These are phyloP conservation scores for Fusarium humuli DNA, from an alignment of 2,329 filamentous ascomycete genomes.

Conservation along the genomic window DNA sequence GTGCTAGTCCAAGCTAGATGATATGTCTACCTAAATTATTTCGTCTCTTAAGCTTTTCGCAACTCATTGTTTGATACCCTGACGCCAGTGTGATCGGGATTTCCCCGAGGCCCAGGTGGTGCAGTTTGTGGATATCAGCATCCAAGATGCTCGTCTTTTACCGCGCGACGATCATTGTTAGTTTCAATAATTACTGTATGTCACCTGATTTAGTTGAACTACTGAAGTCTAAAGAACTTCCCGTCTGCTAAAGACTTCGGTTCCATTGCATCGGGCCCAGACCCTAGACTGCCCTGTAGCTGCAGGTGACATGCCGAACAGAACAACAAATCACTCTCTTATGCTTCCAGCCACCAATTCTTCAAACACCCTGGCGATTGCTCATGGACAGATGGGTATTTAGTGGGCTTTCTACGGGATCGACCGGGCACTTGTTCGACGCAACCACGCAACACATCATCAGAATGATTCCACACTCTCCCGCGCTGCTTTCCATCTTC, in stretches of 20 bases:
- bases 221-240: background rate
- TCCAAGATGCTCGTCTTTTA: background rate
- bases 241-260: conserved; percentile 2
- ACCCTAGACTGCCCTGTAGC: background rate
- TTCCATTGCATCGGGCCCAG: conserved; percentile 22
- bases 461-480: background rate
- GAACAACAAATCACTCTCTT: background rate
- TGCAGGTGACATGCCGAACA: background rate
- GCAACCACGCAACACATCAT: background rate
- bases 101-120: background rate
- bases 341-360: background rate
- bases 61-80: background rate
- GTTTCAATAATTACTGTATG: background rate
- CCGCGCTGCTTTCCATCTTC: background rate
- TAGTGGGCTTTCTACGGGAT: background rate
- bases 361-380: background rate
- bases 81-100: background rate
- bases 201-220: background rate
- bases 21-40: background rate
- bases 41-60: background rate
- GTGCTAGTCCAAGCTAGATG: too few relatives aligned
- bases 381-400: background rate
- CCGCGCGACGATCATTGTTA: background rate
- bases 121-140: background rate
- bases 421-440: background rate